Evolutionary conservation across 1,284 basidiomycete genomes (phyloP).

Genomic region (Erythrobasidium hasegawianum): DNA sequence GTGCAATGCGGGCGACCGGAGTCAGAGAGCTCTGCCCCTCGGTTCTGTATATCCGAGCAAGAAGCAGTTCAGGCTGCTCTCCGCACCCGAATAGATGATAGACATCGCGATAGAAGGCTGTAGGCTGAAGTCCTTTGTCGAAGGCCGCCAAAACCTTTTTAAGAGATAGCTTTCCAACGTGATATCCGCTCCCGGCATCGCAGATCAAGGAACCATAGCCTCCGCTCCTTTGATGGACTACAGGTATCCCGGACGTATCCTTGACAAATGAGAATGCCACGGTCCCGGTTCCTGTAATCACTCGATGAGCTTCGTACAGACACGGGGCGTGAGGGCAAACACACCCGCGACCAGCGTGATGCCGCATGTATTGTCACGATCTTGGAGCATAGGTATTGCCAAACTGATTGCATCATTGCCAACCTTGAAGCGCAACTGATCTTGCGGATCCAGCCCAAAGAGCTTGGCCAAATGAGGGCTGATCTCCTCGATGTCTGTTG

Average conservation of each 20-base stretch:
- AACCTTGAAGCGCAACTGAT: conserved; percentile 12
- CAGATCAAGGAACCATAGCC: conserved; percentile 24
- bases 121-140: conserved; percentile 5
- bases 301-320: no score
- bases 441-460: conserved; percentile 8
- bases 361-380: conserved; percentile 9
- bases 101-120: conserved; percentile 17
- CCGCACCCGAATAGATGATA: conserved; percentile 24
- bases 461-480: conserved; percentile 21
- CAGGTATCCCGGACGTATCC: conserved; percentile 11
- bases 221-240: conserved; percentile 11
- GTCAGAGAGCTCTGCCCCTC: conserved; percentile 8
- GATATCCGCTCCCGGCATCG: conserved; percentile 27
- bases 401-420: conserved; percentile 32
- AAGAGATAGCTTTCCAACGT: conserved; percentile 26
- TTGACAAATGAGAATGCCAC: conserved; percentile 29
- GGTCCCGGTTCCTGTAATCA: conserved; percentile 21
- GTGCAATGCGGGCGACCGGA: conserved; percentile 16
- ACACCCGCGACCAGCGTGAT: conserved; percentile 24
- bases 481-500: conserved; percentile 11
- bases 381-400: conserved; percentile 26
- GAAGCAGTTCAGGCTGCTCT: conserved; percentile 21
- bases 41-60: conserved; percentile 12
- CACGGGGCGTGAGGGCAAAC: no score
- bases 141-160: conserved; percentile 14